Evolutionary conservation across 495 filamentous ascomycete genomes (phyloP), one percentile per base, ranked within the genome.

Genomic region (Penicillium robsamsonii): DNA sequence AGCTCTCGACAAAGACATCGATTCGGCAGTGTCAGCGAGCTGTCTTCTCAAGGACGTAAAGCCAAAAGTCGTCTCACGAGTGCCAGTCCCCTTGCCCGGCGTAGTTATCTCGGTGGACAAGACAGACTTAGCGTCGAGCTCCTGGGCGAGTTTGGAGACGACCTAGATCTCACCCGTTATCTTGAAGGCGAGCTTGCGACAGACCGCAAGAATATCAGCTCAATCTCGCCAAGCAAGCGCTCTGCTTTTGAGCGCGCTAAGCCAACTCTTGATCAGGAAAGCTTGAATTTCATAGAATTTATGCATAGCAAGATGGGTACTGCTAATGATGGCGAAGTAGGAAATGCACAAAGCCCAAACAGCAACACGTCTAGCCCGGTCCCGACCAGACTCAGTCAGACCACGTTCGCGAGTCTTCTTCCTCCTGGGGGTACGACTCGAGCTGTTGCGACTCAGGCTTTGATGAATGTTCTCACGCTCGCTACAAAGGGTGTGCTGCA

Each of bases 381-480:
- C 18, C 9, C 37, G 13, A 48, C 45, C 5, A 42, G 7, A 10
- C 18, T 29, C 7, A 27, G 30, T 1, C 67, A 60, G 17, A 72
- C 84, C 27, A 37, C 69, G 0, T 91, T 95, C 63, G 81, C 83
- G 47, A 69, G 81, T 24, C 63, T 92, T 13, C 74, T 90, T 18
- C 79, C 86, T 22, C 78, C 79, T 1, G 55, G 48, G 22, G 67
- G 78, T 24, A 83, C 84, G 37, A 79, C 74, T 27, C 75, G 74
- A 13, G 69, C 78, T 15, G 82, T 90, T 1, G 88, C 87, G 37
- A 86, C 85, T 9, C 87, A 91, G 61, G 90, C 79, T 1, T 78
- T 95, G 55, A 81, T 88, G 69, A 86, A 93, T 70, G 77, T 85
- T 12, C 79, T 95, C 15, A 75, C 81, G 17, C 82, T 93, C 8